These are phyloP conservation scores for Immersiella caudata DNA, from an alignment of 495 filamentous ascomycete genomes.

Conservation along the genomic window DNA sequence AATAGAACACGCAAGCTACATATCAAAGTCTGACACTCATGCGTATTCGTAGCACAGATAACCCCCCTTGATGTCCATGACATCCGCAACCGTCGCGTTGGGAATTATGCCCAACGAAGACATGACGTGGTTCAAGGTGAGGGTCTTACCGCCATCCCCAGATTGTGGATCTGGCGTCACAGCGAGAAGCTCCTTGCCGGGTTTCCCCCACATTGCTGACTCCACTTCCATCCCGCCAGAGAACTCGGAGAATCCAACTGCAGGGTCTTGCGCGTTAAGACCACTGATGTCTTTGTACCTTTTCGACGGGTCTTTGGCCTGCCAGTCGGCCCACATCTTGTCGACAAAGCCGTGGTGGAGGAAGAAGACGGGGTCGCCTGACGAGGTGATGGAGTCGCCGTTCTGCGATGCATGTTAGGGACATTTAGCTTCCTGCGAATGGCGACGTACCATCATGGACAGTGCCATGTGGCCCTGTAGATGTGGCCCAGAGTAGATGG, in stretches of 20 bases:
- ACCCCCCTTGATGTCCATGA: constrained; percentile 45
- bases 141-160: constrained; percentile 11
- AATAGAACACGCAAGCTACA: too few species aligned
- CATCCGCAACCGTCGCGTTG: constrained; percentile 33
- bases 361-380: constrained; percentile 61
- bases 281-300: constrained; percentile 21
- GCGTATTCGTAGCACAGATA: constrained; percentile 44
- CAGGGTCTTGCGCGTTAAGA: constrained; percentile 12
- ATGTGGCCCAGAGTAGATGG: constrained; percentile 27
- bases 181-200: constrained; percentile 20
- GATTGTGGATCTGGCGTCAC: constrained; percentile 21
- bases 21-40: too few species aligned
- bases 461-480: constrained; percentile 25
- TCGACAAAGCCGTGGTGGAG: constrained; percentile 68
- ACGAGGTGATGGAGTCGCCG: constrained; percentile 29
- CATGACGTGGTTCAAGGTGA: constrained; percentile 24
- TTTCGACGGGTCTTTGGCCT: constrained; percentile 35
- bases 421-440: too few species aligned
- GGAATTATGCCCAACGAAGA: constrained; percentile 29
- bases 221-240: constrained; percentile 22
- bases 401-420: constrained; percentile 1
- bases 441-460: constrained; percentile 23
- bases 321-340: constrained; percentile 68
- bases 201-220: constrained; percentile 24
- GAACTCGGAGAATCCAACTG: constrained; percentile 26